phyloP scores from a whole-genome alignment of 2,329 filamentous ascomycete genomes.

The Beauveria scarabaeidicola region DNA sequence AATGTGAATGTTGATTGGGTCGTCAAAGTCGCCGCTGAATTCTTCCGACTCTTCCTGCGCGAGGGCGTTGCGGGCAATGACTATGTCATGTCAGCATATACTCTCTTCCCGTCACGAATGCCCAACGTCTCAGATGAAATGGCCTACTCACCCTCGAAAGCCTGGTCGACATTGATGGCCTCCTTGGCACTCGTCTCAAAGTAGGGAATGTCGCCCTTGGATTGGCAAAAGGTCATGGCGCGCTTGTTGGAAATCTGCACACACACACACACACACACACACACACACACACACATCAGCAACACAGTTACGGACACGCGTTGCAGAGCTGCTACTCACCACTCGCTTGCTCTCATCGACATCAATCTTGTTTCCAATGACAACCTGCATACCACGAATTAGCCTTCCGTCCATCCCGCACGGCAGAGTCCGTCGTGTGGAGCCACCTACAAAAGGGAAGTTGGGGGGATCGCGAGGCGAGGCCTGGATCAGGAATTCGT shows the following conservation, averaged over 20 bases:
- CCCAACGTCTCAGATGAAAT: neutral
- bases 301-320: neutral
- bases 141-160: conserved; percentile 48
- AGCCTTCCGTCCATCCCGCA: neutral
- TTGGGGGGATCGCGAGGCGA: conserved; percentile 93
- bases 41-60: conserved; percentile 97
- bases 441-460: conserved; percentile 81
- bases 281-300: conserved; percentile 4
- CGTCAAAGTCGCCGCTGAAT: conserved; percentile 93
- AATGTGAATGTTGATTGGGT: conserved; percentile 96
- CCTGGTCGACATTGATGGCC: conserved; percentile 90
- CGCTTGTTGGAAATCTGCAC: conserved; percentile 82
- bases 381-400: conserved; percentile 49
- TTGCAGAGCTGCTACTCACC: conserved; percentile 36
- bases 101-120: neutral
- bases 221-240: conserved; percentile 95
- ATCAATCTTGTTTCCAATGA: conserved; percentile 98
- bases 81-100: conserved; percentile 34
- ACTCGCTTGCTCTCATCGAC: conserved; percentile 96
- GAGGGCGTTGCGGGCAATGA: conserved; percentile 91
- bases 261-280: neutral
- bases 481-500: conserved; percentile 96
- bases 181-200: conserved; percentile 99
- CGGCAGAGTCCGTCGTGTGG: neutral
- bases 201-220: conserved; percentile 94